Evolutionary conservation across 2,329 filamentous ascomycete genomes (phyloP), one percentile per base, ranked within the genome.

Genomic region (Lasiodiplodia citricola): DNA sequence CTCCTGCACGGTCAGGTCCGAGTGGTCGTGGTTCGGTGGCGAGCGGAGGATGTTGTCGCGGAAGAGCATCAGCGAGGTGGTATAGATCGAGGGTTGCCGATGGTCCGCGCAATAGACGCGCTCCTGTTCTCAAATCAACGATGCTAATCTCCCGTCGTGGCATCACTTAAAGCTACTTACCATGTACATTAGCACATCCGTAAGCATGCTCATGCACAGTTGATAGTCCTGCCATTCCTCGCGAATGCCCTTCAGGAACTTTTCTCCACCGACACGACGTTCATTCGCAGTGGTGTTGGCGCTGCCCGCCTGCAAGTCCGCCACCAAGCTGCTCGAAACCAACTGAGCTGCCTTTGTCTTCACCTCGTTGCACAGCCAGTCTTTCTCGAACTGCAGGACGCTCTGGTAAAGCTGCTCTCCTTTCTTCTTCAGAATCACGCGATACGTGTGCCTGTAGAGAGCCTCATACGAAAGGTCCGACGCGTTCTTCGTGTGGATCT

Each of bases 151-250:
- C 11, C 18, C 18, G 52, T 10, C 6, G 21, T 35, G 13, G 28
- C 23, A 7, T 4, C 4, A n/a, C 8, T 5, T 10, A 11, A 28
- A 10, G 31, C 18, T 3, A 75, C 84, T 75, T 76, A 89, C 87
- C 85, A 99, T 93, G 77, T 97, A 97, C 94, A 98, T 97, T 64
- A 98, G 85, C 38, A 98, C 93, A 79, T 98, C 96, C 4, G 94
- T 94, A 63, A 93, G 91, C 95, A 98, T 98, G 76, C 93, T 94
- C 92, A 97, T 97, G 55, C 92, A 94, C 68, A 92, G 88, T 77
- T 94, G 92, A 77, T 99, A 94, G 71, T 96, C 92, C 70, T 94
- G 89, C 93, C 94, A 99, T 2, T 90, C 89, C 69, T 90, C 86
- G 73, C 91, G 91, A 16, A 98, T 80, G 0, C 89, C 91, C 67